Conservation (phyloP, 78 protist species). For the Kipferlia bialata region DNA sequence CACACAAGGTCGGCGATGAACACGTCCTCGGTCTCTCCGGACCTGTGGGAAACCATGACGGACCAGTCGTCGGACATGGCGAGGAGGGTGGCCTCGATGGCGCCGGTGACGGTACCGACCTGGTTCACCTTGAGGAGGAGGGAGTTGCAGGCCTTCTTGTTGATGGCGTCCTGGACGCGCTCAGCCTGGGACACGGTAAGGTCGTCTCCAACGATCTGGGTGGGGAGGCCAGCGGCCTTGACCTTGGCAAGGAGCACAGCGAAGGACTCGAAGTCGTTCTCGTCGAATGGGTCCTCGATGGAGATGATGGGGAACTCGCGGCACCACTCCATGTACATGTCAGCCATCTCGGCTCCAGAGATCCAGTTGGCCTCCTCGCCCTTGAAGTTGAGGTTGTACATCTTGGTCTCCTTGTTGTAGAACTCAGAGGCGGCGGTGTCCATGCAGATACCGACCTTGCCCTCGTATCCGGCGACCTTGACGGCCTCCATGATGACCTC, state of each 20-base stretch:
- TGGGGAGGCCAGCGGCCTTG: not conserved
- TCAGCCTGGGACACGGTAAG: constrained; percentile 87
- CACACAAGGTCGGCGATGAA: constrained; percentile 95
- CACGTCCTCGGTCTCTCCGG: constrained; percentile 45
- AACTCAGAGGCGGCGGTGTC: constrained; percentile 90
- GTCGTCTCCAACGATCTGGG: constrained; percentile 96
- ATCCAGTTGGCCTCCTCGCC: constrained; percentile 10
- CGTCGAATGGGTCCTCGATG: constrained; percentile 95
- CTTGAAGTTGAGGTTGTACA: constrained; percentile 93
- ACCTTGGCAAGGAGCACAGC: constrained; percentile 20
- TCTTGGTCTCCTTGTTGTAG: constrained; percentile 45
- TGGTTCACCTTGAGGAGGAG: constrained; percentile 94
- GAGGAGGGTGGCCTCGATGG: constrained; percentile 69
- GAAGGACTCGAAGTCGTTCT: constrained; percentile 88
- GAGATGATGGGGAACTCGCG: constrained; percentile 65
- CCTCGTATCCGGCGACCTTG: constrained; percentile 83
- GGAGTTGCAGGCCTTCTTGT: constrained; percentile 77
- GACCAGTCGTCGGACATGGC: constrained; percentile 69
- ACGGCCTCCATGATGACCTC: constrained; percentile 75
- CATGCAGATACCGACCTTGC: constrained; percentile 30
- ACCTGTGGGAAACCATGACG: constrained; percentile 73
- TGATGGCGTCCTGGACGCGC: constrained; percentile 77
- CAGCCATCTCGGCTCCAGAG: constrained; percentile 43
- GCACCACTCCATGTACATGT: constrained; percentile 37
- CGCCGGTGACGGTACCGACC: constrained; percentile 79